phyloP scores from a whole-genome alignment of 2,329 filamentous ascomycete species.

The Aspergillus puulaauensis region DNA sequence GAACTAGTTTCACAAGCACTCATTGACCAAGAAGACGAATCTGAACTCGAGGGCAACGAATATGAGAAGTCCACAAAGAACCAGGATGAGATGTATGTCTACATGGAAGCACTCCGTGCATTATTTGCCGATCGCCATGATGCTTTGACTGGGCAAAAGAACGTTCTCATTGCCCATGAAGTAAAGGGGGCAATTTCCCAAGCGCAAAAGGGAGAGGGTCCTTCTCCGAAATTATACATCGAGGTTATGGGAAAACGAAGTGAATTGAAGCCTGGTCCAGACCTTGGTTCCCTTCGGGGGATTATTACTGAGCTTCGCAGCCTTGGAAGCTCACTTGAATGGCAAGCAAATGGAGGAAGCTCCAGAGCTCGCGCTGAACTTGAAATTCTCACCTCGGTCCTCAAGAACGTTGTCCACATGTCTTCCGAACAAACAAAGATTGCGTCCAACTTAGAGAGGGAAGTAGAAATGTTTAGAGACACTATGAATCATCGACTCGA shows the following conservation, averaged over 20 bases:
- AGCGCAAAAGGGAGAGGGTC: constrained; percentile 65
- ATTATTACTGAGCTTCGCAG: constrained; percentile 69
- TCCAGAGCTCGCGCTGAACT: constrained; percentile 63
- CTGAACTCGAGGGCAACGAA: constrained; percentile 82
- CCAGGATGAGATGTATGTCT: constrained; percentile 86
- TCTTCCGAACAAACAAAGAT: constrained; percentile 54
- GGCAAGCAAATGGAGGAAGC: constrained; percentile 55
- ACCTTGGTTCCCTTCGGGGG: constrained; percentile 66
- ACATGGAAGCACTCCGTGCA: constrained; percentile 74
- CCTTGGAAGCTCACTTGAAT: constrained; percentile 59
- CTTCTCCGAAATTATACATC: constrained; percentile 65
- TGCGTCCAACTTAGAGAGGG: constrained; percentile 54
- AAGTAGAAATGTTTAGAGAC: constrained; percentile 72
- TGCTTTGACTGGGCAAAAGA: constrained; percentile 73
- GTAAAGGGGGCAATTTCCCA: constrained; percentile 59
- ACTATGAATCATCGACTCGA: constrained; percentile 84
- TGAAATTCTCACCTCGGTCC: constrained; percentile 61
- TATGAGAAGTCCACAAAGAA: constrained; percentile 82
- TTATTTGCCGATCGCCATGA: constrained; percentile 76
- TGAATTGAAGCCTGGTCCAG: constrained; percentile 44
- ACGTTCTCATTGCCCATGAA: constrained; percentile 73
- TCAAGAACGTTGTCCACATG: constrained; percentile 59
- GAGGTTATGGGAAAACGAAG: constrained; percentile 49
- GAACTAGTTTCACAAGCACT: constrained; percentile 71
- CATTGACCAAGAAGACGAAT: constrained; percentile 76